Percentiles rank a stretch among this genome's conserved stretches.
These are phyloP conservation scores for Pisolithus marmoratus DNA, from an alignment of 768 basidiomycete genomes.

Conservation along the genomic window DNA sequence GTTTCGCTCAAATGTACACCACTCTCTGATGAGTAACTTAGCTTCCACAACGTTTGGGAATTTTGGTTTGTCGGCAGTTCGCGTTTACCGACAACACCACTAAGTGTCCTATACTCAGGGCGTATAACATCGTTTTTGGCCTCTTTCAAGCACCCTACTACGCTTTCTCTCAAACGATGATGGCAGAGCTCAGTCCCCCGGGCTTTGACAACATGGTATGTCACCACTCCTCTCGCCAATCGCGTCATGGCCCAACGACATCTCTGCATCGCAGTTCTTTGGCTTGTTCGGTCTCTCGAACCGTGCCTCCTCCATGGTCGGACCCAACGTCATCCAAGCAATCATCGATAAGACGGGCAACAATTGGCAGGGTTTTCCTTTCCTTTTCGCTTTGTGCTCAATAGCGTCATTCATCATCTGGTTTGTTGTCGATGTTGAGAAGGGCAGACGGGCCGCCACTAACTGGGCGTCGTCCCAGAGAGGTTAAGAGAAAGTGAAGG, in stretches of 20 bases:
- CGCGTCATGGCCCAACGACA: background rate
- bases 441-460: slow-evolving; percentile 58
- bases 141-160: slow-evolving; percentile 86
- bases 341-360: slow-evolving; percentile 68
- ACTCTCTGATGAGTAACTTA: slow-evolving; percentile 13
- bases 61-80: slow-evolving; percentile 53
- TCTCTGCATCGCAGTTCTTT: slow-evolving; percentile 53
- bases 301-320: slow-evolving; percentile 81
- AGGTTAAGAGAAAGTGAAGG: background rate
- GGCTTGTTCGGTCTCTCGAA: slow-evolving; percentile 82
- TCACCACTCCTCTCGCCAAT: background rate
- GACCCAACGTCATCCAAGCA: slow-evolving; percentile 79
- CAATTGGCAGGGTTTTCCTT: slow-evolving; percentile 84
- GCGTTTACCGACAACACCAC: background rate
- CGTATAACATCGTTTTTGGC: slow-evolving; percentile 75
- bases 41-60: slow-evolving; percentile 80
- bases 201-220: slow-evolving; percentile 78
- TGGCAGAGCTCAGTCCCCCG: slow-evolving; percentile 83
- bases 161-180: slow-evolving; percentile 82
- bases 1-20: background rate
- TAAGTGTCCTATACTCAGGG: slow-evolving; percentile 37
- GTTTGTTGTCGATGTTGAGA: slow-evolving; percentile 62
- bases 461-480: slow-evolving; percentile 42
- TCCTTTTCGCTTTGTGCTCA: slow-evolving; percentile 68
- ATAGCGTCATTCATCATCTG: slow-evolving; percentile 69